Evolutionary conservation across 208 protist species (phyloP), one percentile per base, ranked within the genome.

Genomic region (Herpetomonas tarakana): DNA sequence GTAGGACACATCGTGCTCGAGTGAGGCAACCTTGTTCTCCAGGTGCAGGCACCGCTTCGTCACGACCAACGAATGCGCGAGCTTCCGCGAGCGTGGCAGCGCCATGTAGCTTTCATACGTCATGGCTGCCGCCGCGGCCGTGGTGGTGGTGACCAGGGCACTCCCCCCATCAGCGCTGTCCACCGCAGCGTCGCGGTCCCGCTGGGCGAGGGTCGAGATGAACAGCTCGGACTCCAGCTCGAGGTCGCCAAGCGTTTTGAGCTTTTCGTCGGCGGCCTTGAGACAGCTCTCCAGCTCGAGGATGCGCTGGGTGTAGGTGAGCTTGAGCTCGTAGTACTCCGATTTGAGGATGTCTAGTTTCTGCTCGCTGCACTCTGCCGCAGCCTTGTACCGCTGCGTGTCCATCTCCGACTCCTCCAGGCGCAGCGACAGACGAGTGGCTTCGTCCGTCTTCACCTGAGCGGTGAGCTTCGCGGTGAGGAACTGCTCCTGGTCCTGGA

Each of bases 301-400:
- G 14, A 86, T 68, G 16, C 85, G 84, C 71, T 95, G 88, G 9
- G 61, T 71, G 59, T 92, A 77, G 53, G 81, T 76, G 22, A 95
- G 69, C 53, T 88, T 91, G 28, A 92, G 53, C 53, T 95, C 88
- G 58, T 95, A 95, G 68, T 91, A 95, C 75, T 95, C 85, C 1
- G 81, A 77, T 60, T 95, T 95, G 0, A 95, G 66, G 46, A 95
- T 95, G 41, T 95, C 88, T 4, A 95, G 68, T 63, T 95, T 95
- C 61, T 95, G 85, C 66, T 95, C 88, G 19, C 58, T 77, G 69
- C 88, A 95, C 68, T 95, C 88, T 6, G 85, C 82, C 27, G 68
- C 81, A 26, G 85, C 74, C 56, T 84, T 87, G 65, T 91, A 86
- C 2, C 83, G 79, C 59, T 89, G 76, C 21, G 50, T 52, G 27